Conservation (phyloP, 2,329 filamentous ascomycete genomes). For the Cladosporium austrohemisphaericum region DNA sequence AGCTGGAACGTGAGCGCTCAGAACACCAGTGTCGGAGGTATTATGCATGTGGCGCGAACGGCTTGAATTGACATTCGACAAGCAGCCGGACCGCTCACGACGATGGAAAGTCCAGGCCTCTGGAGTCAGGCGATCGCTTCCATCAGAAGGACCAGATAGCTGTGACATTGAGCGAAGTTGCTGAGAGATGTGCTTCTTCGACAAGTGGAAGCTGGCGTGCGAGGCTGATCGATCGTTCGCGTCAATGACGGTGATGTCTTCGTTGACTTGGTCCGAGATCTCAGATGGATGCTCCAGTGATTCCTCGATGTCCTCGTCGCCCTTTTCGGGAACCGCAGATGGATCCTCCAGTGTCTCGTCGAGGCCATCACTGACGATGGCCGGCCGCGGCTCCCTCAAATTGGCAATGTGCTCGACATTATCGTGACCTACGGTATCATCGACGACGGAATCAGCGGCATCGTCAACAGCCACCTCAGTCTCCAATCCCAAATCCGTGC, state of each 20-base stretch:
- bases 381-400: no score
- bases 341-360: neutral
- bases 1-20: conserved; percentile 34
- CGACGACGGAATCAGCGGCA: no score
- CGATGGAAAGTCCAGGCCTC: conserved; percentile 21
- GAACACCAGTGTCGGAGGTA: conserved; percentile 30
- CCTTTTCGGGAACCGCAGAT: neutral
- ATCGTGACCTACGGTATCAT: no score
- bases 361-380: neutral
- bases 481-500: neutral
- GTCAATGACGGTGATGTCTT: neutral
- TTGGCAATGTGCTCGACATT: no score
- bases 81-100: conserved; percentile 17
- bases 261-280: neutral
- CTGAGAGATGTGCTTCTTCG: conserved; percentile 44
- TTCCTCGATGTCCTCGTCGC: neutral
- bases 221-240: conserved; percentile 1
- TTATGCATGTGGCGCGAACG: conserved; percentile 14
- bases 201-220: conserved; percentile 34
- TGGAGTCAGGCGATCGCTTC: conserved; percentile 6
- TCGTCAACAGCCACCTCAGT: neutral
- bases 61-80: conserved; percentile 21
- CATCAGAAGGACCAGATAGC: conserved; percentile 29
- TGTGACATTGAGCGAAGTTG: conserved; percentile 43
- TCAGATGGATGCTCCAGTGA: neutral